A percentile compares a stretch with the other conserved stretches of the same genome.
Conservation (phyloP, 1,284 basidiomycete genomes). For the Ustilago vetiveriae region DNA sequence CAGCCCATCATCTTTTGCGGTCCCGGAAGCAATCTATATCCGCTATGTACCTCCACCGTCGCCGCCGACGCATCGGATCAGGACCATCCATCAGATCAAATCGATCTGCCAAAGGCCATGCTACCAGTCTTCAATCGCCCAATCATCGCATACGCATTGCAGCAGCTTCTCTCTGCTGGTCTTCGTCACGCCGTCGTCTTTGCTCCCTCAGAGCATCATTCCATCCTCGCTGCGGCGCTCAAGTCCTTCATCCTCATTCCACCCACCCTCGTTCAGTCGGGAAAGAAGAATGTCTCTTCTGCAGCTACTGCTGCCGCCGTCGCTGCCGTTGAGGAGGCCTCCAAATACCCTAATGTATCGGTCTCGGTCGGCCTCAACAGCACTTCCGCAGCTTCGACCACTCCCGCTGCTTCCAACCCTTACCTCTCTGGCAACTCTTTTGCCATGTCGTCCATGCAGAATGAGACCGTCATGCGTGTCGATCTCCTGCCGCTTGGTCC, state of each 20-base stretch:
- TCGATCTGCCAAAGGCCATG: conserved; percentile 60
- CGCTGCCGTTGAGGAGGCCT: conserved; percentile 42
- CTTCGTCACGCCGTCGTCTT: conserved; percentile 57
- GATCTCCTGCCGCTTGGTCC: conserved; percentile 62
- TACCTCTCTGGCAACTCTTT: conserved; percentile 37
- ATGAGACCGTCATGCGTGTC: conserved; percentile 51
- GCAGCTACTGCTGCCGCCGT: conserved; percentile 33
- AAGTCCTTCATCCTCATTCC: conserved; percentile 58
- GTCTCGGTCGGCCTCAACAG: conserved; percentile 50
- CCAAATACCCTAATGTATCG: conserved; percentile 45
- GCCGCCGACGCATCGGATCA: conserved; percentile 16
- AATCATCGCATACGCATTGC: conserved; percentile 62
- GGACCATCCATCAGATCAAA: conserved; percentile 5
- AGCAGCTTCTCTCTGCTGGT: conserved; percentile 60
- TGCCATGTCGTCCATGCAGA: conserved; percentile 29
- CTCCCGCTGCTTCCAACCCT: conserved; percentile 16
- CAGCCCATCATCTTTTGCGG: conserved; percentile 65
- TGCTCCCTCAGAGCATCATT: conserved; percentile 61
- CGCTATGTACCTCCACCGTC: conserved; percentile 52
- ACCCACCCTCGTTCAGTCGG: conserved; percentile 30
- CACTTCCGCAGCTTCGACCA: conserved; percentile 16
- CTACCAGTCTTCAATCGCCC: conserved; percentile 65
- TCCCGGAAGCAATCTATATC: conserved; percentile 61
- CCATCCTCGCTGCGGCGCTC: conserved; percentile 53
- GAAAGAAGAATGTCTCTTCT: conserved; percentile 29